Conservation (phyloP, 768 basidiomycete genomes). For the Auriculariales sp. region DNA sequence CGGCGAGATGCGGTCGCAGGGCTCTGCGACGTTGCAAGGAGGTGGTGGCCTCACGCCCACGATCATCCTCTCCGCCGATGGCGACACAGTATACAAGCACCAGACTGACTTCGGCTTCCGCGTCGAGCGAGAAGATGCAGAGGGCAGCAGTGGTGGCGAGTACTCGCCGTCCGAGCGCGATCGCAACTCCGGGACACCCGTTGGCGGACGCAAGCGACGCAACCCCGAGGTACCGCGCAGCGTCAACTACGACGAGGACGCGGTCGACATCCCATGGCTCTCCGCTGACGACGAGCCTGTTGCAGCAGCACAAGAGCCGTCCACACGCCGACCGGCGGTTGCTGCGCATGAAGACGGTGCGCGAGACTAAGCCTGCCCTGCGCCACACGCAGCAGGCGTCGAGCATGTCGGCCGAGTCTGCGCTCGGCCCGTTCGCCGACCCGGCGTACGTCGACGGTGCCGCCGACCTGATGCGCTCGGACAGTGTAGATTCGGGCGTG, state of each 20-base stretch:
- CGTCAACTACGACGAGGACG: background rate
- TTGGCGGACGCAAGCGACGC: background rate
- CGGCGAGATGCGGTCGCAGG: too few species aligned
- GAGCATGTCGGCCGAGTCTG: background rate
- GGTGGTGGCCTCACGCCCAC: too few species aligned
- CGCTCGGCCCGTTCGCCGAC: background rate
- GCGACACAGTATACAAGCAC: too few species aligned
- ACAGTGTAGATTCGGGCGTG: background rate
- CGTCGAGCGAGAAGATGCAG: background rate
- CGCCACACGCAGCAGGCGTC: background rate
- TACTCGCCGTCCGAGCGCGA: too few species aligned
- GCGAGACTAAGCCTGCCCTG: constrained; percentile 1
- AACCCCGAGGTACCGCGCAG: background rate
- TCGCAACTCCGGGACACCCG: background rate
- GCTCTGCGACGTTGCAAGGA: too few species aligned
- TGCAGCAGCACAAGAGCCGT: background rate
- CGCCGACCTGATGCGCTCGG: background rate
- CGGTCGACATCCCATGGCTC: background rate
- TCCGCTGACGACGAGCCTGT: constrained; percentile 1
- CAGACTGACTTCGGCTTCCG: background rate
- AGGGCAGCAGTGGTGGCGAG: too few species aligned
- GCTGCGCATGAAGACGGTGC: constrained; percentile 4
- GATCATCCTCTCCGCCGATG: background rate
- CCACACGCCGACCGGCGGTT: background rate
- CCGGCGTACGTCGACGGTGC: background rate